These are phyloP conservation scores for Globisporangium nodosum DNA, from an alignment of 352 stramenopile species.

Conservation along the genomic window DNA sequence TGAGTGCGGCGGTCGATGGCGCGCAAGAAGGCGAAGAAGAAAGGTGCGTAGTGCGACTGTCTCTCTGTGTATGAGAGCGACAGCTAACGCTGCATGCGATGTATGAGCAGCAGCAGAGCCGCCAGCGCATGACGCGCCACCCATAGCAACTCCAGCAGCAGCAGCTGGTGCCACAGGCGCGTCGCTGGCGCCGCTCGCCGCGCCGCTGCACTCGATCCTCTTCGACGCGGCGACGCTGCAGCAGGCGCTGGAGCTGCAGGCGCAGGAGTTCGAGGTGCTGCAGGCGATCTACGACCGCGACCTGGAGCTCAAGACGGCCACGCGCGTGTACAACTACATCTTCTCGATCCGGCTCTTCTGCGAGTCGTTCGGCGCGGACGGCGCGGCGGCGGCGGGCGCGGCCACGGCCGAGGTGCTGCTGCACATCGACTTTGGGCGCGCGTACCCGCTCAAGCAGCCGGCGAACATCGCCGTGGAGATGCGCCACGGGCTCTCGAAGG, in stretches of 20 bases:
- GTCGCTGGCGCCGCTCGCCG: constrained; percentile 2
- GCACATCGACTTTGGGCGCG: constrained; percentile 65
- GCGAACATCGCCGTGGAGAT: constrained; percentile 69
- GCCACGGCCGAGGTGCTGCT: constrained; percentile 58
- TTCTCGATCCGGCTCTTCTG: constrained; percentile 74
- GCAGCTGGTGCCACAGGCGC: background rate
- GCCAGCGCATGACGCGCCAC: background rate
- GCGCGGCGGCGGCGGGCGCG: constrained; percentile 13
- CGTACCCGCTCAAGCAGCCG: constrained; percentile 58
- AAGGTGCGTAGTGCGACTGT: constrained; percentile 20
- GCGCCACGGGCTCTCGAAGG: constrained; percentile 64
- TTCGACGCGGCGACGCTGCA: constrained; percentile 36
- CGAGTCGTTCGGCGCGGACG: constrained; percentile 23
- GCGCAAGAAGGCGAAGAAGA: constrained; percentile 80
- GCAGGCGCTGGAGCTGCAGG: constrained; percentile 57
- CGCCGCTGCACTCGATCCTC: constrained; percentile 15
- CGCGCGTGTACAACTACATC: constrained; percentile 77
- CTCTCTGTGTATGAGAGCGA: constrained; percentile 1
- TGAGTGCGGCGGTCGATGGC: constrained; percentile 28
- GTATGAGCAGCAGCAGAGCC: background rate
- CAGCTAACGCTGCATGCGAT: background rate
- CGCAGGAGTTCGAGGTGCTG: constrained; percentile 77
- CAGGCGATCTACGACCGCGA: constrained; percentile 80
- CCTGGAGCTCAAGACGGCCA: constrained; percentile 59
- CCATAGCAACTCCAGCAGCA: background rate